Evolutionary conservation across 1,139 yeast species (phyloP), one percentile per base, ranked within the genome.

Genomic region (Nakaseomyces glabratus): DNA sequence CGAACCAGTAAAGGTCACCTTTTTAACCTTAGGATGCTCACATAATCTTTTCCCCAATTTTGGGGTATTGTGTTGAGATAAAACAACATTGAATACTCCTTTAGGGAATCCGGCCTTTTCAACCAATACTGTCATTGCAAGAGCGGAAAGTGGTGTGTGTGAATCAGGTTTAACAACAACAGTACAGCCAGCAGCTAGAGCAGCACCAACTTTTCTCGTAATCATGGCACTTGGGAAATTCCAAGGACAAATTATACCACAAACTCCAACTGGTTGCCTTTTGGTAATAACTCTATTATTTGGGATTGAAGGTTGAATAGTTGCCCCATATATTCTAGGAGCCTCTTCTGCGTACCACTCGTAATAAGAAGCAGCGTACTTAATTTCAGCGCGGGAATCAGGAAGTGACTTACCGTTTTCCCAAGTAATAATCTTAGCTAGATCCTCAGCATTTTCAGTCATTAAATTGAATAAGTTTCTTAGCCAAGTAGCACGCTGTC

Each of bases 221-320:
- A 88, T 82, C 97, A 88, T 88, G 4, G 95, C 93, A 35, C 80
- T 68, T 12, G 97, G 97, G 63, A 88, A 88, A 60, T 88, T 88
- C 96, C 96, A 88, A 13, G 97, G 97, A 4, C 95, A 84, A 48
- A 88, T 67, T 41, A 88, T 74, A 19, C 94, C 95, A 49, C 90
- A 84, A 1, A 84, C 94, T 14, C 96, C 96, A 35, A 88, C 70
- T 11, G 95, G 94, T 55, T 81, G 86, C 52, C 77, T 76, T 36
- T 74, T 49, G 1, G 93, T 73, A 43, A 74, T 60, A 30, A 81
- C 79, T 48, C 86, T 68, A 53, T 69, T 73, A 22, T 61, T 50
- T 20, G 74, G 60, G 48, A 65, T 69, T 16, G 72, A 61, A 2
- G 94, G 80, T 35, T 76, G 79, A 40, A 84, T 77, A 2, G 79